These are phyloP conservation scores for Cordyceps tenuipes DNA, from an alignment of 2,329 filamentous ascomycete species.

Conservation along the genomic window DNA sequence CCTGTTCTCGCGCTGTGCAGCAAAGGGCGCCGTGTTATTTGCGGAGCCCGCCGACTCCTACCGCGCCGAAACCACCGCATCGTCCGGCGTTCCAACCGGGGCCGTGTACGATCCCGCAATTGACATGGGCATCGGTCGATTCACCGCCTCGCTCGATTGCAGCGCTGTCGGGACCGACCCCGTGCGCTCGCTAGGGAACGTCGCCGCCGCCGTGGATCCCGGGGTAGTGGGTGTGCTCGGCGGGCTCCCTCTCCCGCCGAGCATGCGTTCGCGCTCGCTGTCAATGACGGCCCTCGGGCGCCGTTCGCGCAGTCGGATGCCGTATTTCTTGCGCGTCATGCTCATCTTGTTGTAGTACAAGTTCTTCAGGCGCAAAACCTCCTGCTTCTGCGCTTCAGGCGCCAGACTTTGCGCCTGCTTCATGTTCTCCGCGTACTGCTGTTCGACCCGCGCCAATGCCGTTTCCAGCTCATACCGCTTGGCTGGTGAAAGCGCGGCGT, in stretches of 20 bases:
- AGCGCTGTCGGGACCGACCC: background rate
- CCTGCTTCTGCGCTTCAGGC: constrained; percentile 23
- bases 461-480: constrained; percentile 16
- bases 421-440: constrained; percentile 29
- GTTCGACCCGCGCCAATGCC: constrained; percentile 21
- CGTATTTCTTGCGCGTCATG: constrained; percentile 48
- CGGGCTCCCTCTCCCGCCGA: constrained; percentile 7
- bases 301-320: constrained; percentile 44
- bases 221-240: background rate
- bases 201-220: background rate
- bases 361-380: constrained; percentile 39
- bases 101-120: constrained; percentile 7
- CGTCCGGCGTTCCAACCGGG: background rate
- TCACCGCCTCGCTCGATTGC: background rate
- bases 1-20: background rate
- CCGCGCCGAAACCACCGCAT: background rate
- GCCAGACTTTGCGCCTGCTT: constrained; percentile 33
- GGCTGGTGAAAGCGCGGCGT: background rate
- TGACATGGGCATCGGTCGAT: background rate
- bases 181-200: background rate
- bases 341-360: constrained; percentile 48
- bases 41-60: background rate
- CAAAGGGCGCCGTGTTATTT: background rate
- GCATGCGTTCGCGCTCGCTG: constrained; percentile 32
- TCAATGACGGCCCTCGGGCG: constrained; percentile 39